These are phyloP conservation scores for Acarospora socialis DNA, from an alignment of 2,329 filamentous ascomycete genomes.

Conservation along the genomic window DNA sequence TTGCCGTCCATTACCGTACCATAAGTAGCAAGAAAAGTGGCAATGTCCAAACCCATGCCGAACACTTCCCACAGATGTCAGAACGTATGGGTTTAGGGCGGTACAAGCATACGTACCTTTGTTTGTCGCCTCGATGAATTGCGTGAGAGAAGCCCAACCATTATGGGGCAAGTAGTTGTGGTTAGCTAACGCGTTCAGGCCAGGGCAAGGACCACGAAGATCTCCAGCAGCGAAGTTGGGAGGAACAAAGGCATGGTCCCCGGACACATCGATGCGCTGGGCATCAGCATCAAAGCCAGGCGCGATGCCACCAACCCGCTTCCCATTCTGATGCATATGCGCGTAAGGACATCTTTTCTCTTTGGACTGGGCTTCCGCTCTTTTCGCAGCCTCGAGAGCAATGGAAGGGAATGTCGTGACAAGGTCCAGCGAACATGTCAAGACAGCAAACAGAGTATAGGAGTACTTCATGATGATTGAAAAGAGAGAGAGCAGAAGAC, in stretches of 20 bases:
- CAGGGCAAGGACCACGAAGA: constrained; percentile 24
- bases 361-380: background rate
- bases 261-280: constrained; percentile 7
- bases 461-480: background rate
- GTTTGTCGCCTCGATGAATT: constrained; percentile 21
- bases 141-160: constrained; percentile 23
- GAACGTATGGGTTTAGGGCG: background rate
- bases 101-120: background rate
- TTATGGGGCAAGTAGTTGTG: constrained; percentile 27
- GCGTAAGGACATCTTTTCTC: background rate
- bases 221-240: constrained; percentile 14
- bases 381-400: background rate
- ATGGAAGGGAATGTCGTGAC: background rate
- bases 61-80: constrained; percentile 14
- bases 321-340: background rate
- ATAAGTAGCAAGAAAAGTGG: constrained; percentile 23
- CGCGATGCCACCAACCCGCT: background rate
- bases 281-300: constrained; percentile 8
- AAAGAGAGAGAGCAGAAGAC: background rate
- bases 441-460: background rate
- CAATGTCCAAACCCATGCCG: constrained; percentile 27
- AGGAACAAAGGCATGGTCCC: constrained; percentile 5
- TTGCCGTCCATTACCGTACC: constrained; percentile 17
- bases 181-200: constrained; percentile 28
- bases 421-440: background rate